Evolutionary conservation across 306 rosid genomes (phyloP).

Genomic region (Malus orientalis): DNA sequence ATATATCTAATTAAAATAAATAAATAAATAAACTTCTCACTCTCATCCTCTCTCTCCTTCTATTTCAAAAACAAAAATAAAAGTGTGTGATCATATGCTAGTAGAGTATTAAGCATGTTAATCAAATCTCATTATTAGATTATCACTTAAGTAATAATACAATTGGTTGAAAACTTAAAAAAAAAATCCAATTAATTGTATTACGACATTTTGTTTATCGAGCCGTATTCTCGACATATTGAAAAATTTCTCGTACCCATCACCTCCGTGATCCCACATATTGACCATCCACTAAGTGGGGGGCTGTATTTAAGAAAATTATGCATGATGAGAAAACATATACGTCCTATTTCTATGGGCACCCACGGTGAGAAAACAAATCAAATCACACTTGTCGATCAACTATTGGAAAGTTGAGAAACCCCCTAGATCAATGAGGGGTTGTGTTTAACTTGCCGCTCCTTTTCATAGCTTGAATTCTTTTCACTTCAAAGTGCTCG

Average conservation of each 20-base stretch:
- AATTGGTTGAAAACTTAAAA: accelerated
- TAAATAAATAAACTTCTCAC: too few relatives aligned
- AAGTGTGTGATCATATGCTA: too few relatives aligned
- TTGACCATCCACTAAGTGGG: neutral
- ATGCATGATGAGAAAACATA: neutral
- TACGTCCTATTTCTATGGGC: neutral
- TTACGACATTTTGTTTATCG: accelerated
- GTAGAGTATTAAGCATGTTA: neutral
- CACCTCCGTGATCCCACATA: constrained; percentile 5
- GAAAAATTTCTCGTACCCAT: neutral
- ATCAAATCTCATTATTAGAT: too few relatives aligned
- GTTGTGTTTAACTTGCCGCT: neutral
- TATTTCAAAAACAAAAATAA: too few relatives aligned
- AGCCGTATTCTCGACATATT: accelerated
- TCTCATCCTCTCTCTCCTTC: too few relatives aligned
- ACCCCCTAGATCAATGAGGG: neutral
- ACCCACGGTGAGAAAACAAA: neutral
- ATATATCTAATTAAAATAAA: too few relatives aligned
- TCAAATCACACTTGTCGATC: neutral
- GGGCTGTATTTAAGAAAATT: neutral
- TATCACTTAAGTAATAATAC: too few relatives aligned
- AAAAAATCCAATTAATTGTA: too few relatives aligned
- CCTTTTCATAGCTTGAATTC: neutral
- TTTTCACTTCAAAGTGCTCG: constrained; percentile 4
- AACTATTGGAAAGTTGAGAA: neutral